Evolutionary conservation across 257 asterid species (phyloP), one percentile per base, ranked within the genome.

Genomic region (Datura wrightii): DNA sequence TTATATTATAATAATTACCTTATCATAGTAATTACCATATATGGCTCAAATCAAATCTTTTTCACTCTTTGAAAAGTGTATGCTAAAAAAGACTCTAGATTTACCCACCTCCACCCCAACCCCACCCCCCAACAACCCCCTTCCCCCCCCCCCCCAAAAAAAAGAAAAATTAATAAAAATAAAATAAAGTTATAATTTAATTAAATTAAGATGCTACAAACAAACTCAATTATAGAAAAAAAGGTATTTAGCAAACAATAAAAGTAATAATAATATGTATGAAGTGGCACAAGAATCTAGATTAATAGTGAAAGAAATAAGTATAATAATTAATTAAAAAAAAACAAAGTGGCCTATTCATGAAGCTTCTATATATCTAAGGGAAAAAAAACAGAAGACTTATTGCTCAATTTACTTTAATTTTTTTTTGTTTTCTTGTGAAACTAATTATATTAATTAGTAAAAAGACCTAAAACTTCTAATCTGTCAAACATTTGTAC

Each of bases 281-380:
- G 76, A 67, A 44, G 60, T 74, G 80, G 80, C 80, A 48, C 80
- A 74, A 74, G 80, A 74, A 11, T 60, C 60, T 11, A 74, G 42
- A 74, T 36, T 11, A 72, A 46, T 6, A 72, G 8, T 31, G 13
- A 24, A 48, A 3, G 0, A 48, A 19, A 24, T 24, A 24, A 15
- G 52, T 67, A 67, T 14, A 67, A 14, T 15, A 15, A 37, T 67
- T 48, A 44, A n/a, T n/a, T 52, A 11, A 52, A 10, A 24, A 66
- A 36, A 48, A 74, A 11, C 11, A 46, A 74, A 74, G 39, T 19
- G 24, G 41, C 3, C 60, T 24, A 74, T 24, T 74, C 3, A 53
- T 24, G 80, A 48, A 74, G 42, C 59, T 74, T 74, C 59, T 74
- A 19, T 71, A 1, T n/a, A 44, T 74, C 59, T 4, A 72, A 46